Conservation (phyloP, 495 filamentous ascomycete genomes). For the Hypoxylon fragiforme region DNA sequence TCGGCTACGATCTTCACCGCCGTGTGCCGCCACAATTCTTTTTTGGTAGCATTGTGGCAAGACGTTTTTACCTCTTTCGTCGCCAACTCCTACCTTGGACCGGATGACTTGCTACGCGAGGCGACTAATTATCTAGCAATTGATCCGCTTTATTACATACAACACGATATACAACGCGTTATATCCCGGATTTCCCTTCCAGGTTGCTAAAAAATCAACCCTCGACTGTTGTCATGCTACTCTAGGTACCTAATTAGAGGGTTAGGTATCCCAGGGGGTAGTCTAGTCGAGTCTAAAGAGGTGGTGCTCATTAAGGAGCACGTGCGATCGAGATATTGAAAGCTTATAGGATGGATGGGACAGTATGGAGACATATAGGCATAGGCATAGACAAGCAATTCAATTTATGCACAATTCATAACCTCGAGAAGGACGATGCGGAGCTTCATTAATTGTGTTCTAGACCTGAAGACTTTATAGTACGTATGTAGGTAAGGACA, state of each 20-base stretch:
- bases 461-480: too few relatives aligned
- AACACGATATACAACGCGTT: constrained; percentile 3
- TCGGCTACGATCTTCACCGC: background rate
- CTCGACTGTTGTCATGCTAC: background rate
- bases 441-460: too few relatives aligned
- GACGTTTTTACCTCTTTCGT: background rate
- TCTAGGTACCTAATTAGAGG: too few relatives aligned
- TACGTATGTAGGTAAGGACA: too few relatives aligned
- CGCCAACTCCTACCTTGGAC: constrained; percentile 1
- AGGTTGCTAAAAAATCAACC: constrained; percentile 1
- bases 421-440: too few relatives aligned
- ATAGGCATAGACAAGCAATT: background rate
- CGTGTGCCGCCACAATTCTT: background rate
- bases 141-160: constrained; percentile 23
- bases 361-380: background rate
- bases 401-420: too few relatives aligned
- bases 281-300: constrained; percentile 26
- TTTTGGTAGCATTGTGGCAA: constrained; percentile 8
- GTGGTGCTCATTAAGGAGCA: constrained; percentile 15
- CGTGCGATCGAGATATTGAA: constrained; percentile 19
- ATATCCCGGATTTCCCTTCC: constrained; percentile 12
- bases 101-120: background rate
- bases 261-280: too few relatives aligned
- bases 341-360: constrained; percentile 2
- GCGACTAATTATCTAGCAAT: constrained; percentile 17